A percentile compares a stretch with the other conserved stretches of the same genome.
Conservation (phyloP, 805 yeast species). For the Kazachstania taianensis region DNA sequence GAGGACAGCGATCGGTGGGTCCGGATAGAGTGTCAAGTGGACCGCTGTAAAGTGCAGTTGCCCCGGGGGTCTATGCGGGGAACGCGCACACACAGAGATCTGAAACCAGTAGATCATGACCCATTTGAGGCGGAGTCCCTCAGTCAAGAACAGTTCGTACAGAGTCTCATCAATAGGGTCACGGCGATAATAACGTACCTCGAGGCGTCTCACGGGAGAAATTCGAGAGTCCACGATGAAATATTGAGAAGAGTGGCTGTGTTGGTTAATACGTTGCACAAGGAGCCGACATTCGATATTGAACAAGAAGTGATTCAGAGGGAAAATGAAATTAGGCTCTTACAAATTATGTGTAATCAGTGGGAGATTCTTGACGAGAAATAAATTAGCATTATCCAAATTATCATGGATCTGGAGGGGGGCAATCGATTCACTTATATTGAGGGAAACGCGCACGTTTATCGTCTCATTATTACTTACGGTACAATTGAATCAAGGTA, state of each 20-base stretch:
- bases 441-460: no score
- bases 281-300: conserved; percentile 18
- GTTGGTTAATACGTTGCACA: conserved; percentile 14
- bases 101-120: no score
- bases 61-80: no score
- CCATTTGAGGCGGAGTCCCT: not conserved
- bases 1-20: no score
- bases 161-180: conserved; percentile 10
- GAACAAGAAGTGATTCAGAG: conserved; percentile 16
- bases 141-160: conserved; percentile 1
- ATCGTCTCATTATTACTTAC: no score
- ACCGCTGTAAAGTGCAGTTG: no score
- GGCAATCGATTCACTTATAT: no score
- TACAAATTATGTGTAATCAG: conserved; percentile 21
- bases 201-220: not conserved
- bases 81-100: no score
- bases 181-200: conserved; percentile 16
- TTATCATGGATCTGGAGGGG: not conserved
- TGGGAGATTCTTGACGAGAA: conserved; percentile 17
- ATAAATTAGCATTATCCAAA: no score
- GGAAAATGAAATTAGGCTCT: conserved; percentile 19
- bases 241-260: conserved; percentile 16
- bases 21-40: no score
- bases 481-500: no score
- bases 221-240: conserved; percentile 6